Base-by-base conservation (phyloP, 2,329 filamentous ascomycete genomes). In the Sporothrix brasiliensis region DNA sequence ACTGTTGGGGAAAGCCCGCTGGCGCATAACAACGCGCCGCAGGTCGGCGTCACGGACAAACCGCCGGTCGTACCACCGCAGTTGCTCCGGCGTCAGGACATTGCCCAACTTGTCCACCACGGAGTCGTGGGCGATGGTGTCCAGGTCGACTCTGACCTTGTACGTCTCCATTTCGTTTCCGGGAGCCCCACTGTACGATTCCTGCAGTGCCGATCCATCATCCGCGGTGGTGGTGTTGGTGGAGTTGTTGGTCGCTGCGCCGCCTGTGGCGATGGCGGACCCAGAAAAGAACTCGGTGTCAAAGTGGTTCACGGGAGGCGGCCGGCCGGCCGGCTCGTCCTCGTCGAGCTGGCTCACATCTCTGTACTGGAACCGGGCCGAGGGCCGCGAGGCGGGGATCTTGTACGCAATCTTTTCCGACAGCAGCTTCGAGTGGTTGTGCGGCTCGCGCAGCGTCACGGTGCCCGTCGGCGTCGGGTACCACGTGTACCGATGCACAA, bases 401-500 rank as follows among this genome's bases (percentile, higher is more conserved):
- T 60, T 21, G 24, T 50, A 63, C 6, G 58, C 58, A 16, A 47
- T 27, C 21, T 63, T 63, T 21, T 63, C 58, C 39, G 58, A 47
- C 39, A 47, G 13, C 49, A n/a, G 69, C 70, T 6, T 47, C 14
- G 58, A 52, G 34, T 69, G 66, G 14, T 24, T 10, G 27, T 54
- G 50, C 21, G 72, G 71, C 50, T 78, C 76, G 73, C 75, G 1
- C 30, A 86, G 77, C 3, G 77, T 49, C 11, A 87, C 77, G n/a
- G 75, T 69, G 0, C 84, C 84, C 0, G 77, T 78, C 1, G 75
- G 72, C 0, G 78, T 81, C 44, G 72, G 75, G 72, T 84, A 84
- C 39, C 69, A 65, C 11, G 81, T 73, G 2, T 74, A 72, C 27
- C 78, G 77, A 0, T 81, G 81, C 9, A 87, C 69, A 70, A 86